Evolutionary conservation across 345 rosid genomes (phyloP), one percentile per base, ranked within the genome.

Genomic region (Acer yangbiense): DNA sequence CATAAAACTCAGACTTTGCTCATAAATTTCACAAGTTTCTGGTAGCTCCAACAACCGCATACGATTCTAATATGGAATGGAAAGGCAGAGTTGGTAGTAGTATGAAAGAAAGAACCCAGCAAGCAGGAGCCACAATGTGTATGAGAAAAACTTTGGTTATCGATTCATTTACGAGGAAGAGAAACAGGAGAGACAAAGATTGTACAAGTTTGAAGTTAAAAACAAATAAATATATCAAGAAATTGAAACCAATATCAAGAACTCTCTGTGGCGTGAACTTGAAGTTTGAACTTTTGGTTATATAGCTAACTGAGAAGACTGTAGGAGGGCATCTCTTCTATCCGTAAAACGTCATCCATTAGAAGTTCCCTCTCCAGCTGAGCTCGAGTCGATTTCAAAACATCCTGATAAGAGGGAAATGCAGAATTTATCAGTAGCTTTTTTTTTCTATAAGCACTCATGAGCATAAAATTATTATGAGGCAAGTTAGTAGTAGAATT

Each of bases 251-350:
- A 67, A 52, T 48, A 21, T 48, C 39, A 23, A 43, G 29, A 25
- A 69, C 16, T 43, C 16, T 43, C 17, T 16, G 48, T 35, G 39
- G 39, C 39, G 4, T 4, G 39, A 4, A 35, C 39, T 35, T 35
- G 39, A 35, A 35, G 7, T 35, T 35, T 35, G 39, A 39, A 52
- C 54, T 58, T n/a, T 58, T n/a, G 44, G 77, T 72, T 43, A 17
- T 35, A 43, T 27, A 68, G 72, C 81, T 87, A 90, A 76, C 71
- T 71, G 16, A 94, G 98, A 81, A 92, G 97, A 83, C 83, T 79
- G 71, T 85, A 93, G 21, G 98, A 95, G 48, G 98, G 98, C 97
- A 95, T 86, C 78, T 95, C 98, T 82, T 95, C 98, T 2, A 93
- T 90, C 70, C 89, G 81, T 58, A 84, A 79, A 64, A 91, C 94